These are phyloP conservation scores for Cudoniella acicularis DNA, from an alignment of 495 filamentous ascomycete species.

Conservation along the genomic window DNA sequence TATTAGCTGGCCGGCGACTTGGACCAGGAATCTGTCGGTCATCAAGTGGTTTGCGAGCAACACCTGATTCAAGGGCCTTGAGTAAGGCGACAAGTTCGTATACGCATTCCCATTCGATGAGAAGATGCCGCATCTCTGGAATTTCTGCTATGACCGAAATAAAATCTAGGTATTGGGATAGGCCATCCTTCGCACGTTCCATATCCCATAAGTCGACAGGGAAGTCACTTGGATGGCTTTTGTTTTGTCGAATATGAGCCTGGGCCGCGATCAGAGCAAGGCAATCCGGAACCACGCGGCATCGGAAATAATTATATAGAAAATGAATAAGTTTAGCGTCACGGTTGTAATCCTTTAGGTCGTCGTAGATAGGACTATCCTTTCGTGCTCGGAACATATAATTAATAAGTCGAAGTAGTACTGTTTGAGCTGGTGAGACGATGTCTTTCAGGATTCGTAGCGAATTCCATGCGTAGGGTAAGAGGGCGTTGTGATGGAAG, in stretches of 20 bases:
- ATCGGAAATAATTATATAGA: conserved; percentile 87
- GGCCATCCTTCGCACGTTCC: conserved; percentile 79
- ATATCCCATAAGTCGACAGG: conserved; percentile 96
- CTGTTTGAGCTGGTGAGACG: conserved; percentile 88
- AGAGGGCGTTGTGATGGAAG: conserved; percentile 78
- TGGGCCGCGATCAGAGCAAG: conserved; percentile 90
- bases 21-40: conserved; percentile 32
- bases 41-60: conserved; percentile 64
- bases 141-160: conserved; percentile 86
- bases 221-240: conserved; percentile 66
- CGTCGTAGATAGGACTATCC: conserved; percentile 51
- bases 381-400: conserved; percentile 75
- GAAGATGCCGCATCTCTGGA: conserved; percentile 50
- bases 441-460: conserved; percentile 91
- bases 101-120: conserved; percentile 84
- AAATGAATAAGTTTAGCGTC: conserved; percentile 70
- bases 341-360: conserved; percentile 43
- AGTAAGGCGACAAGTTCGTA: conserved; percentile 82
- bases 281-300: conserved; percentile 86
- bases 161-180: conserved; percentile 90
- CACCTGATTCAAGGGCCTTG: conserved; percentile 79
- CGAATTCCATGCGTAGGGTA: conserved; percentile 87
- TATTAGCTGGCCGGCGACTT: conserved; percentile 24
- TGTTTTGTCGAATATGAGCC: conserved; percentile 73
- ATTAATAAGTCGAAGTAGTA: conserved; percentile 83